Evolutionary conservation across 306 rosid genomes (phyloP).

Genomic region (Senna siamea): DNA sequence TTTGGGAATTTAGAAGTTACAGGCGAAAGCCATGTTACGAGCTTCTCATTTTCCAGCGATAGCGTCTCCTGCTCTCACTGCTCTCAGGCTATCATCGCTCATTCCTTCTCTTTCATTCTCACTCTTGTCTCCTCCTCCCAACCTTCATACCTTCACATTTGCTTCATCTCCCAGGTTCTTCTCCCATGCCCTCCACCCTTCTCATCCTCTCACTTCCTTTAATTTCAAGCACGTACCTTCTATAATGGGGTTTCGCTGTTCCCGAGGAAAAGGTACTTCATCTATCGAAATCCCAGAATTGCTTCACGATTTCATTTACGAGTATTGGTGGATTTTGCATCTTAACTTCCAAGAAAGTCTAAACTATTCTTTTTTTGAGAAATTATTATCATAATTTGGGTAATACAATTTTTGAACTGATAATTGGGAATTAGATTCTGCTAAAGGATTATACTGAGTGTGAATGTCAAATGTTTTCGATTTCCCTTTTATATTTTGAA

Average conservation of each 20-base stretch:
- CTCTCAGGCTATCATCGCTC: constrained; percentile 12
- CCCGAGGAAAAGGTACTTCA: constrained; percentile 46
- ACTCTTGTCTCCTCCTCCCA: constrained; percentile 32
- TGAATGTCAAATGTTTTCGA: background rate
- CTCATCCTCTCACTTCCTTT: constrained; percentile 40
- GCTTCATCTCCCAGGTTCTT: constrained; percentile 23
- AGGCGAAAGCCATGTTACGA: constrained; percentile 47
- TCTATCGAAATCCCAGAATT: constrained; percentile 18
- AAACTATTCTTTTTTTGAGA: no score
- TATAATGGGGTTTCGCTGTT: constrained; percentile 24
- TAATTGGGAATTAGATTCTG: background rate
- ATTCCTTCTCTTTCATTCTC: constrained; percentile 14
- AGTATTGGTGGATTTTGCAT: background rate
- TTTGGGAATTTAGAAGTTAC: no score
- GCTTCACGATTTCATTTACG: background rate
- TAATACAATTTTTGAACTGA: background rate
- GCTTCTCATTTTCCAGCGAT: constrained; percentile 47
- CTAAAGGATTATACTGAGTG: background rate
- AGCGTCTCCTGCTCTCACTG: constrained; percentile 46
- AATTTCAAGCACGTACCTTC: constrained; percentile 24
- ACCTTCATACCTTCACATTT: constrained; percentile 14
- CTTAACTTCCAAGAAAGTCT: no score
- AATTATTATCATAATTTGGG: background rate
- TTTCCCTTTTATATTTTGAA: no score
- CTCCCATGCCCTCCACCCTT: constrained; percentile 39